phyloP scores from a whole-genome alignment of 192 early-diverging fungal species.

The Podila minutissima region DNA sequence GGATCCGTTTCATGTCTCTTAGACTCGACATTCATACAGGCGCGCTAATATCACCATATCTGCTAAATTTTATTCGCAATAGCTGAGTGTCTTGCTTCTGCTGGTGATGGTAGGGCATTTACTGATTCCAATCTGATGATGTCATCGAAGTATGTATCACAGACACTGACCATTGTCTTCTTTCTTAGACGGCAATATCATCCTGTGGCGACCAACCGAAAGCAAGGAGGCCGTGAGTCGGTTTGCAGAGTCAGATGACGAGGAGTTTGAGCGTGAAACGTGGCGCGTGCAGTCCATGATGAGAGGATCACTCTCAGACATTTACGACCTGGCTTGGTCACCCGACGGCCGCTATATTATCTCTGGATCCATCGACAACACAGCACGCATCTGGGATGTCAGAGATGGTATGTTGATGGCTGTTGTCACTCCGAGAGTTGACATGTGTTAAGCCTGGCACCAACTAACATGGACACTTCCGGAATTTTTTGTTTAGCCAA shows the following conservation, averaged over 20 bases:
- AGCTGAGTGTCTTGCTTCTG: conserved; percentile 80
- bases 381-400: conserved; percentile 87
- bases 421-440: no score
- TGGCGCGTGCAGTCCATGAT: conserved; percentile 81
- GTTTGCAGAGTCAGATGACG: conserved; percentile 60
- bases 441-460: no score
- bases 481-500: conserved; percentile 54
- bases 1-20: background rate
- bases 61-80: conserved; percentile 2
- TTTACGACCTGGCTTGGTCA: conserved; percentile 96
- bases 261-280: conserved; percentile 71
- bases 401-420: conserved; percentile 61
- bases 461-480: background rate
- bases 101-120: conserved; percentile 77
- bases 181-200: conserved; percentile 79
- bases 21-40: background rate
- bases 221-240: conserved; percentile 51
- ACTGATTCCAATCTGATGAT: no score
- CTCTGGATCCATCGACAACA: conserved; percentile 90
- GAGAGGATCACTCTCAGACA: conserved; percentile 80
- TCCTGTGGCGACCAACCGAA: conserved; percentile 83
- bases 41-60: background rate
- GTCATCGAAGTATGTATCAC: no score
- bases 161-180: no score
- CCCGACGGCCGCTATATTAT: conserved; percentile 84